Percentiles rank a stretch among this genome's conserved stretches.
Evolutionary conservation across 2,329 filamentous ascomycete genomes (phyloP).

Genomic region (Canariomyces notabilis): DNA sequence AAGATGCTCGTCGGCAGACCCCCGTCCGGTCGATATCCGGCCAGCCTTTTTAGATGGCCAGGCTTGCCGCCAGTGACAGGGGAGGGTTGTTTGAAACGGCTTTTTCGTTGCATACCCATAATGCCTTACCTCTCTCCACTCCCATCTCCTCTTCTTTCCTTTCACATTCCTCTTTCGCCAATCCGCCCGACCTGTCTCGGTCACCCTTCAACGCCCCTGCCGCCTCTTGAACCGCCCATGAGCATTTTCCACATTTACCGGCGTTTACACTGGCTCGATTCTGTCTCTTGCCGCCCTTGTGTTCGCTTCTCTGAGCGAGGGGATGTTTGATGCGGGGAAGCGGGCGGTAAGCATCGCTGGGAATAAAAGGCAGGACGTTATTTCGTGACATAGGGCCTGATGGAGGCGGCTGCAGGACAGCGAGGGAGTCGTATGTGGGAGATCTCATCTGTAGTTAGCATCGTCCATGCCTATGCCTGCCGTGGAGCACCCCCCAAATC

Average conservation of each 20-base stretch:
- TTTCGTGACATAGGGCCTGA: background rate
- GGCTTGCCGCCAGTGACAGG: constrained; percentile 9
- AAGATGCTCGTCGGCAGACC: constrained; percentile 43
- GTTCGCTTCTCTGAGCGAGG: background rate
- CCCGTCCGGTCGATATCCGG: constrained; percentile 47
- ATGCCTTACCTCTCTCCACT: constrained; percentile 1
- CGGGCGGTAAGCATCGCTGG: background rate
- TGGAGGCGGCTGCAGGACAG: constrained; percentile 9
- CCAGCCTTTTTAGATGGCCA: constrained; percentile 28
- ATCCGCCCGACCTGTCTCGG: background rate
- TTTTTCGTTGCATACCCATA: constrained; percentile 18
- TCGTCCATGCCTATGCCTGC: background rate
- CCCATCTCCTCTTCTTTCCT: constrained; percentile 6
- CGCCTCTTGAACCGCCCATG: background rate
- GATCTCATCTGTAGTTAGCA: background rate
- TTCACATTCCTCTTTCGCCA: background rate
- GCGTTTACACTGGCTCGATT: constrained; percentile 6
- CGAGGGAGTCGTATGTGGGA: background rate
- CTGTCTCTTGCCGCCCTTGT: background rate
- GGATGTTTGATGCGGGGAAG: background rate
- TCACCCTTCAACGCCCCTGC: background rate
- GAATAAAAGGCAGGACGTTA: background rate
- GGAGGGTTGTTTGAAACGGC: constrained; percentile 3
- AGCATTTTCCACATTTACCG: constrained; percentile 18
- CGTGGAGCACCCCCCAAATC: background rate